Evolutionary conservation across 2,329 filamentous ascomycete genomes (phyloP), one percentile per base, ranked within the genome.

Genomic region (Nemania sp.): DNA sequence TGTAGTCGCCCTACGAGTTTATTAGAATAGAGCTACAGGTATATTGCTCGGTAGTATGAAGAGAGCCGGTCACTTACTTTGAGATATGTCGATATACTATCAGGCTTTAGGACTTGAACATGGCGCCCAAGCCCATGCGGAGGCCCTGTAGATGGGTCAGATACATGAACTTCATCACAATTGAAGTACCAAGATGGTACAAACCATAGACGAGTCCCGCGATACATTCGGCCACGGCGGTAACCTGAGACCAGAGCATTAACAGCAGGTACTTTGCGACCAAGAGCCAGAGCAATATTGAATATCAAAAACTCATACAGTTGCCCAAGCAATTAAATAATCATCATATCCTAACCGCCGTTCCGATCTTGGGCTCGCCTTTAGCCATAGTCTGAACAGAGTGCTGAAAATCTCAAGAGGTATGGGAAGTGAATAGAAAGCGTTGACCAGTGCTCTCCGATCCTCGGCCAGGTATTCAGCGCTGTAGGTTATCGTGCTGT

Each of bases 271-370:
- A 6, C 14, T 3, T 36, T 8, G 19, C 34, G 11, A 14, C 22
- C 42, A 40, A 40, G 12, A 37, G 23, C 6, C 3, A 28, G 15
- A 4, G 3, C 11, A 11, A 33, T 31, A 14, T 7, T 23, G 28
- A 37, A 30, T 20, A 22, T 28, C 22, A 43, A 24, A 23, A 39
- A 11, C 22, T 23, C 64, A 22, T 59, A 66, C 63, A 11, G 65
- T 66, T 39, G 65, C 65, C 59, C 62, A 66, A 9, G 64, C 46
- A 20, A 66, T 66, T 17, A 67, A 49, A 44, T 64, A 66, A 24
- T 67, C 65, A 24, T 67, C 65, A 30, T 59, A 65, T 11, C 59
- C 53, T 5, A 63, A 34, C 9, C 36, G 37, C 12, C 55, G 52
- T 19, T 62, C 59, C 6, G 60, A 54, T 17, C 44, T 43, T 6